Base-by-base conservation (phyloP, 352 stramenopile species). In the Phytopythium litorale region DNA sequence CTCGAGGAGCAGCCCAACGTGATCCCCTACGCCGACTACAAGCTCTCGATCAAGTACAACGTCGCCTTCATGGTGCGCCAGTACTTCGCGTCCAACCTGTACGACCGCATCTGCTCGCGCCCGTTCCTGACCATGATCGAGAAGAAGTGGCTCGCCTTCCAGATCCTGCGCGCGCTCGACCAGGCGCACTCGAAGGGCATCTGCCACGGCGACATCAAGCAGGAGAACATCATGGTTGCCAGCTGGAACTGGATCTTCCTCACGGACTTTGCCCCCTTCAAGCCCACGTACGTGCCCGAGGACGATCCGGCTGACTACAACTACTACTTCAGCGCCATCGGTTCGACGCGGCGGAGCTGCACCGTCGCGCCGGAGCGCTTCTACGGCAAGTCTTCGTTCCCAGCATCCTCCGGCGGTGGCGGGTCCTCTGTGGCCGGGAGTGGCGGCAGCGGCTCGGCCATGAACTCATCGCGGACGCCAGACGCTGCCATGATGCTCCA, bases 191-290 rank as follows among this genome's bases (percentile, higher is more conserved):
- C 79, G 18, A 94, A 89, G 28, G 90, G 88, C 1, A 90, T 99
- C 33, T 97, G 90, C 60, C 98, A 99, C 70, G 97, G 97, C 52
- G 97, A 99, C 69, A 92, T 99, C 55, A 99, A 98, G 62, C 92
- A 97, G 56, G 96, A 99, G 71, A 99, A 99, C 79, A 87, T 99
- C 67, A 96, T 98, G 68, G 81, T 99, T n/a, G 99, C 97, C 12
- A 98, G 84, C 61, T 99, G 94, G 88, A 98, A 98, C 62, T 99
- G 96, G 94, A 86, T 99, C 55, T 91, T 99, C 40, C 75, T 99
- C 11, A 92, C 91, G 11, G 98, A 99, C 78, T 98, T 99, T 72
- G 91, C 96, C 37, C 91, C 92, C 1, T 98, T 98, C 75, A 98
- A 98, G 69, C 96, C 97, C 11, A 97, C 92, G 13, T 96, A 91